Base-by-base conservation (phyloP, 78 protist species). In the Thecamonas trahens region DNA sequence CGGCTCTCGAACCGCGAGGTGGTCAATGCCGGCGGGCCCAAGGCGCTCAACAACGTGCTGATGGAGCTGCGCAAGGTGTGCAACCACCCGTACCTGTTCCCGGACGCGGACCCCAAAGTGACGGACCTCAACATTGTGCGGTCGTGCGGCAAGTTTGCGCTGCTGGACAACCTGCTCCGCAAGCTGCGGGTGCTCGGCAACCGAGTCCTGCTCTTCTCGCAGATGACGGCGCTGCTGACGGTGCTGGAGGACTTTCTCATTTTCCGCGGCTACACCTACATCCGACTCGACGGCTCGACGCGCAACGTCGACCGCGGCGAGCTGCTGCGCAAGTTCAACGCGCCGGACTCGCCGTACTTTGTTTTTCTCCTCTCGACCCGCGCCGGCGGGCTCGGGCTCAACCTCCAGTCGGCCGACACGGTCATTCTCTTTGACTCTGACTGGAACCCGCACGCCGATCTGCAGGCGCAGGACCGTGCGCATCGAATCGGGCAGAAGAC, bases 401-500 rank as follows among this genome's bases (percentile, higher is more conserved):
- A 95, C 72, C 80, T 90, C 31, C 94, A 88, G 61, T 80, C 95
- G 1, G 97, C 98, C 8, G 95, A 91, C 78, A 93, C 97, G 1
- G 94, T 88, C 29, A 77, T 95, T 66, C 67, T 92, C 70, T 95
- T 84, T 39, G 99, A 95, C 57, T 55, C 81, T 8, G 99, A 96
- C 76, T 96, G 99, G 94, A 89, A 89, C 45, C 94, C 93, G 24
- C 87, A 84, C 42, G 77, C 72, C 61, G 93, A 84, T 60, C 79
- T 72, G 37, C 97, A 93, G 54, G 87, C 94, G 8, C 83, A 79
- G 40, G 88, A 67, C 62, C 76, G 98, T 17, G 91, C 97, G 22
- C 99, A 98, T 66, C 87, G 99, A 37, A 86, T 94, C 59, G 99
- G 99, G 20, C 99, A 98, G 83, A 93, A 74, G 67, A 79, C 77